Base-by-base conservation (phyloP, 495 filamentous ascomycete genomes). In the Penicillium ucsense region DNA sequence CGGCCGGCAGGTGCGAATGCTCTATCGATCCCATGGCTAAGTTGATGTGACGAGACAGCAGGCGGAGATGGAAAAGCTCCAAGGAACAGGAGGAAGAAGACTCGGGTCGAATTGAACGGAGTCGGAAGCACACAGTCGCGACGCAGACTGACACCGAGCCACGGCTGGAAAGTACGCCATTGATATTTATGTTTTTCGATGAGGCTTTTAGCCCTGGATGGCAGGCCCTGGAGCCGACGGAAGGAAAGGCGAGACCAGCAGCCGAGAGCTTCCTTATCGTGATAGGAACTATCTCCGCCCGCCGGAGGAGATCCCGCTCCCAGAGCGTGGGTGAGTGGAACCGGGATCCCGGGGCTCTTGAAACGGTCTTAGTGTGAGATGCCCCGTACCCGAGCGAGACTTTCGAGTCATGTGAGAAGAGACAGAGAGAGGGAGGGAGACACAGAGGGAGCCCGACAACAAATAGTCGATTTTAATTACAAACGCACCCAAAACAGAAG, bases 301-400 rank as follows among this genome's bases (percentile, higher is more conserved):
- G 86, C 51, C 89, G 86, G 87, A 86, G 82, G 20, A 76, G 39
- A 45, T 49, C 41, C 53, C 53, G 53, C 48, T 48, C 51, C 50
- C 48, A 62, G 49, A 61, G 36, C 48, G 56, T 57, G 40, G 40
- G 45, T 38, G 35, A 48, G 45, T 54, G 53, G 52, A 57, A 51
- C 51, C 44, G 31, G 37, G 28, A 44, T 38, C 32, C 37, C 41
- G 29, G 38, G 31, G 31, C 41, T 31, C 41, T 20, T 20, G 10
- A 33, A 33, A 32, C 4, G n/a, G 31, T 3, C 6, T 43, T 43
- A 43, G 41, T 41, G 39, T n/a, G 0, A 3, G 12, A 34, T 29
- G 10, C 6, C 31, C 33, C 45, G 20, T 33, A 10, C 12, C 5
- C n/a, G 28, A 10, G 3, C 27, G 39, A 41, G 29, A 31, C 31